Conservation (phyloP, 2,329 filamentous ascomycete genomes). For the Escovopsis weberi region DNA sequence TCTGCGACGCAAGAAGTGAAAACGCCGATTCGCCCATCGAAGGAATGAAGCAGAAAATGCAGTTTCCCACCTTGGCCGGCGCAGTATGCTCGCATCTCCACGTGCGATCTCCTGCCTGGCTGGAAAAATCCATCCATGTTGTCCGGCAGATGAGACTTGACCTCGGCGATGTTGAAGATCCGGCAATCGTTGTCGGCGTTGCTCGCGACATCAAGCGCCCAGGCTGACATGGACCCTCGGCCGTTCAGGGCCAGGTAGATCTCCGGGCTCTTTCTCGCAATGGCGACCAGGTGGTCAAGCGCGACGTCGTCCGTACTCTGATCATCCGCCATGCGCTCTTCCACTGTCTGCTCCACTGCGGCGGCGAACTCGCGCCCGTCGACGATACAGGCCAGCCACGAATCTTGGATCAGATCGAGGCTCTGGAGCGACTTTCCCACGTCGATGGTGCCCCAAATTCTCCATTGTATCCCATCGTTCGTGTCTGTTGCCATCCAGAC, state of each 20-base stretch:
- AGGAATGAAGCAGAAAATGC: slow-evolving; percentile 65
- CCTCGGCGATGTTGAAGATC: slow-evolving; percentile 76
- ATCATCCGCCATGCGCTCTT: slow-evolving; percentile 38
- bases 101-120: slow-evolving; percentile 26
- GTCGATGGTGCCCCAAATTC: slow-evolving; percentile 71
- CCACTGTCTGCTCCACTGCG: slow-evolving; percentile 63
- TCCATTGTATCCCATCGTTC: slow-evolving; percentile 55
- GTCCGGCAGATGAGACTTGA: slow-evolving; percentile 43
- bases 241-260: slow-evolving; percentile 76
- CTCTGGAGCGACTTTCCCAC: slow-evolving; percentile 53
- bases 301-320: slow-evolving; percentile 52
- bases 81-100: slow-evolving; percentile 61
- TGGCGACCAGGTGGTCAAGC: slow-evolving; percentile 69
- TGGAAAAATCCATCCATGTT: slow-evolving; percentile 23
- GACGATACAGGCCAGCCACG: slow-evolving; percentile 53
- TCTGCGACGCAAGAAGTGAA: slow-evolving; percentile 66
- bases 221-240: slow-evolving; percentile 76
- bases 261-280: slow-evolving; percentile 75
- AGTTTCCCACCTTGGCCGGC: slow-evolving; percentile 49
- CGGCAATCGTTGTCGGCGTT: slow-evolving; percentile 50
- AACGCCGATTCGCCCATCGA: slow-evolving; percentile 72
- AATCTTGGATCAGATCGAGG: slow-evolving; percentile 8
- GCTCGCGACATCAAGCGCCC: slow-evolving; percentile 72
- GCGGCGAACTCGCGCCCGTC: slow-evolving; percentile 66
- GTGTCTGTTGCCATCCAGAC: slow-evolving; percentile 72